A percentile compares a stretch with the other conserved stretches of the same genome.
phyloP scores from a whole-genome alignment of 148 eudicot genomes.

The Amaranthus cruentus region DNA sequence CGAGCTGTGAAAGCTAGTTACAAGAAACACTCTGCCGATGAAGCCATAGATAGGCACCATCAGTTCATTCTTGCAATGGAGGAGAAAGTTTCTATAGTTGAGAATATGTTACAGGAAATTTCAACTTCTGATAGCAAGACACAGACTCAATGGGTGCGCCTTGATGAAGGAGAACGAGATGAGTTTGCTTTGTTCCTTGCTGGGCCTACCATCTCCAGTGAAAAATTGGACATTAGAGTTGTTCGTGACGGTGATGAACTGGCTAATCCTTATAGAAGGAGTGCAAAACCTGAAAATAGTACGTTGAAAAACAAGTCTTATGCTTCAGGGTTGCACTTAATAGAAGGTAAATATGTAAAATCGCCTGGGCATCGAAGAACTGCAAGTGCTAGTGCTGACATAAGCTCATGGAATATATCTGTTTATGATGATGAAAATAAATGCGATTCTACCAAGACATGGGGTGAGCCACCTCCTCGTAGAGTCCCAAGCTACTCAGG shows the following conservation, averaged over 20 bases:
- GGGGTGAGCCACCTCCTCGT: constrained; percentile 39
- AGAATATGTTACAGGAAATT: constrained; percentile 40
- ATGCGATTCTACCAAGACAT: constrained; percentile 29
- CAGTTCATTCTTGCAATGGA: constrained; percentile 62
- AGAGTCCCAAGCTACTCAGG: constrained; percentile 66
- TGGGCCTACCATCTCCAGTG: constrained; percentile 29
- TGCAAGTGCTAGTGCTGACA: constrained; percentile 76
- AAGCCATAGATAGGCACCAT: constrained; percentile 58
- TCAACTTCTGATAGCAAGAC: constrained; percentile 45
- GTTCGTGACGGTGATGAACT: constrained; percentile 19
- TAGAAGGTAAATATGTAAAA: constrained; percentile 41
- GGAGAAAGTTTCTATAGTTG: constrained; percentile 46
- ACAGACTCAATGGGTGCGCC: constrained; percentile 54
- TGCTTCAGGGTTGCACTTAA: constrained; percentile 21
- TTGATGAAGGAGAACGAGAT: constrained; percentile 65
- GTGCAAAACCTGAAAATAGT: constrained; percentile 18
- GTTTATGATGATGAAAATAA: constrained; percentile 39
- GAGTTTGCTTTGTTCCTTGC: constrained; percentile 75
- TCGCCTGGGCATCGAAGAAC: constrained; percentile 60
- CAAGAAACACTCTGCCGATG: constrained; percentile 33
- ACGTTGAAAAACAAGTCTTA: constrained; percentile 24
- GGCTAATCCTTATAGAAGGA: constrained; percentile 24
- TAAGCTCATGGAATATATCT: constrained; percentile 53
- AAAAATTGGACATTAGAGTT: constrained; percentile 21
- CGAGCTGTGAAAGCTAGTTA: constrained; percentile 64